Conservation (phyloP, 257 asterid species). For the Solanum rostratum region DNA sequence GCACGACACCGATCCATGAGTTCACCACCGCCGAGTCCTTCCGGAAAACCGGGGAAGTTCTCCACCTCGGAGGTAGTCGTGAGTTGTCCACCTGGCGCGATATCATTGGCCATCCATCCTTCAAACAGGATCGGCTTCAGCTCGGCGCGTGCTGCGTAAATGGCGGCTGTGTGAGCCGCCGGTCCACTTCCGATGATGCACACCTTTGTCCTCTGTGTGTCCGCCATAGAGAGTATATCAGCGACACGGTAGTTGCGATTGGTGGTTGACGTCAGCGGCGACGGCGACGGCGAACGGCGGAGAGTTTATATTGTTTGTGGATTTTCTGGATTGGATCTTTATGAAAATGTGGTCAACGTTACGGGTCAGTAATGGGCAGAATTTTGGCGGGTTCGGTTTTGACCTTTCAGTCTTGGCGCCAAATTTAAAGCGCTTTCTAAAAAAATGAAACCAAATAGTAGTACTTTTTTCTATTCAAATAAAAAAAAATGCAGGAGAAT, state of each 20-base stretch:
- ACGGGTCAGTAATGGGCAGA: conserved; percentile 15
- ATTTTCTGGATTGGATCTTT: conserved; percentile 12
- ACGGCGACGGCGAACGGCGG: conserved; percentile 15
- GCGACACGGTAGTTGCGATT: neutral
- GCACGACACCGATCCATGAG: conserved; percentile 55
- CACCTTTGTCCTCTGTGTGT: conserved; percentile 45
- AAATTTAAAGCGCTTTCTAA: neutral
- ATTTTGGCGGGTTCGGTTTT: neutral
- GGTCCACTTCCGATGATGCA: conserved; percentile 94
- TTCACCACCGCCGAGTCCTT: conserved; percentile 59
- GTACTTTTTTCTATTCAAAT: neutral
- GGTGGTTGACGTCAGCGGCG: neutral
- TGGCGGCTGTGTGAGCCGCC: conserved; percentile 94
- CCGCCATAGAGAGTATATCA: conserved; percentile 10
- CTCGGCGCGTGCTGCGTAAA: conserved; percentile 87
- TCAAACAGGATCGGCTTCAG: conserved; percentile 81
- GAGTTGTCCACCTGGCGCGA: conserved; percentile 91
- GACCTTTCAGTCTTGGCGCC: neutral
- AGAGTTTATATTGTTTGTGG: conserved; percentile 32
- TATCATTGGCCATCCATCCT: conserved; percentile 95
- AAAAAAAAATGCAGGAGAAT: no score
- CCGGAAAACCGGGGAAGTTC: conserved; percentile 87
- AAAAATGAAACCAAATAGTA: neutral
- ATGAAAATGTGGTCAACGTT: conserved; percentile 23
- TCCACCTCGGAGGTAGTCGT: conserved; percentile 92